Evolutionary conservation across 345 rosid genomes (phyloP), one percentile per base, ranked within the genome.

Genomic region (Syzygium aqueum): DNA sequence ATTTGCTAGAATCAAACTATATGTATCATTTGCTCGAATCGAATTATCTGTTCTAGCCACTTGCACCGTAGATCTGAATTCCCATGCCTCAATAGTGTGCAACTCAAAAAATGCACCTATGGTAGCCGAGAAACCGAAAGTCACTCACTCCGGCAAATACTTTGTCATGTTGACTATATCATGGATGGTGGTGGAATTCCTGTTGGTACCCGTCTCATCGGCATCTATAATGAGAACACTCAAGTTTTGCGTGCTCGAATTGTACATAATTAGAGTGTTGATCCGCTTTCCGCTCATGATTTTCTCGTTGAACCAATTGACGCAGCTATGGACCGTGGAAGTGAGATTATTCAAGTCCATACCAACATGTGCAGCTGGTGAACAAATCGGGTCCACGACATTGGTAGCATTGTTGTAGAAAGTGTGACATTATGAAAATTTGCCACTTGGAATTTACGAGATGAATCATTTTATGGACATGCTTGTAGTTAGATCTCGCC

Each of bases 51-150:
- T 40, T 27, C 30, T 9, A 57, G 84, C 52, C 6, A 27, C 33
- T 43, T 14, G 61, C 14, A 87, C 12, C 17, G 40, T 86, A 17
- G 91, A 90, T 17, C 49, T 37, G 19, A 88, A 88, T 9, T 87
- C 83, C 90, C 90, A 88, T 17, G 86, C 87, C 22, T 33, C 11
- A 85, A 88, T 86, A 30, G 43, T 51, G 30, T 88, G 86, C 21
- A 77, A 51, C 86, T 87, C 88, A 8, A 21, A 73, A 8, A 0
- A 15, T 5, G 1, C 0, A 10, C 86, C 87, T 14, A 53, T 90
- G 43, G 51, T 2, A 21, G 86, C 85, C 19, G 90, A 90, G 85
- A 90, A 90, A 46, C 90, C 91, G 40, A 90, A 77, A 67, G 67
- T 85, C 6, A 88, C 89, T 86, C 84, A 87, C 49, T 85, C 87